Evolutionary conservation across 2,329 filamentous ascomycete species (phyloP), one percentile per base, ranked within the genome.

Genomic region (Hypocrella siamensis): DNA sequence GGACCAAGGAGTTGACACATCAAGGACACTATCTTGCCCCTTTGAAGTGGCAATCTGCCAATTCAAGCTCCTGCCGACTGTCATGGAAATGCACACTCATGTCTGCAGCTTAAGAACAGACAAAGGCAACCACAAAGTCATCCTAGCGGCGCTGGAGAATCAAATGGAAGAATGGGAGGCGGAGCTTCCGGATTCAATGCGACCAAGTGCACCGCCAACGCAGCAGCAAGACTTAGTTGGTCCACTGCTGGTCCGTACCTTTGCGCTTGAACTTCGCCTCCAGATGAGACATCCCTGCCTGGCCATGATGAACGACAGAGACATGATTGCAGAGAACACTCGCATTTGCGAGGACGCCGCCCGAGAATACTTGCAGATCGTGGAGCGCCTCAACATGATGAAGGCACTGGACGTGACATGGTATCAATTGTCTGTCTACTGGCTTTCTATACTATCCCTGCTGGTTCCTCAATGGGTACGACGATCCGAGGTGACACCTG

Each of bases 401-500:
- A 80, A 78, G 45, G 74, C 72, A 28, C 56, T 86, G 4, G 81
- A 88, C 45, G 81, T 78, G 2, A 83, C 79, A 1, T 86, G 80
- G 79, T 79, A 81, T 43, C 76, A 78, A 30, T 65, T 73, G 30
- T 75, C 79, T 0, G 67, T 81, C 5, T 83, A 81, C 45, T 64
- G 81, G 10, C 72, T 77, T 27, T 78, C 78, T 17, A 75, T 82
- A 35, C 81, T 84, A 42, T 79, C 78, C 0, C 75, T 70, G 11
- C 56, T 88, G 1, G 81, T 79, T 29, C 70, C 71, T 2, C 67
- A 75, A 34, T 81, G 73, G 60, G 70, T 83, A 46, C 67, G 75
- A 30, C 64, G 76, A 19, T 68, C 70, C 30, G 61, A 68, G 8
- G 68, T 72, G 9, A 71, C 67, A 0, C 53, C 61, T 0, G 60